Conservation (phyloP, 1,284 basidiomycete genomes). For the Austroboletus novae-zelandiae region DNA sequence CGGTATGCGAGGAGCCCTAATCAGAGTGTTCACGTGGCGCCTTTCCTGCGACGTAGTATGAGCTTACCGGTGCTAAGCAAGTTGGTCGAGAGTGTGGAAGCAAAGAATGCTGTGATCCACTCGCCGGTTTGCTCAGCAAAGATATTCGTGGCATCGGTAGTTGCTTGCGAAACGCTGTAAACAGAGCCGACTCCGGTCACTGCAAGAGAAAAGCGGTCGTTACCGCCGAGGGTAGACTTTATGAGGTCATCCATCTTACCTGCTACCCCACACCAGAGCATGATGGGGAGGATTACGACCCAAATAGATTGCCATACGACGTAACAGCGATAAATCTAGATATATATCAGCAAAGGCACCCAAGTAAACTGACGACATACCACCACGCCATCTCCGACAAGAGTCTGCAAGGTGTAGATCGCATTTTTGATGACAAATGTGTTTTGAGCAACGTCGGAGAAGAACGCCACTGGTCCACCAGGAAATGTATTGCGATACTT, state of each 20-base stretch:
- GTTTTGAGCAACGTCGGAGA: slow-evolving; percentile 13
- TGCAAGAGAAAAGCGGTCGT: neutral
- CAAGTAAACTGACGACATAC: slow-evolving; percentile 7
- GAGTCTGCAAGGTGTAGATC: slow-evolving; percentile 20
- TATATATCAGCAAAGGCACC: neutral
- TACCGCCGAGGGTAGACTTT: too few relatives aligned
- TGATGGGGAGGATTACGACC: slow-evolving; percentile 20
- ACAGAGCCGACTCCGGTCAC: slow-evolving; percentile 7
- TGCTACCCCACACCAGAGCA: slow-evolving; percentile 23
- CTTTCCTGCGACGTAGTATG: too few relatives aligned
- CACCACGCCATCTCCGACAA: slow-evolving; percentile 19
- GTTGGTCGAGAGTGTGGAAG: slow-evolving; percentile 21
- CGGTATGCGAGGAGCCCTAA: slow-evolving; percentile 2
- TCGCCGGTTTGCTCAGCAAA: slow-evolving; percentile 24
- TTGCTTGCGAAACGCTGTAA: slow-evolving; percentile 14
- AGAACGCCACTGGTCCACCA: slow-evolving; percentile 21
- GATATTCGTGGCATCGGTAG: slow-evolving; percentile 18
- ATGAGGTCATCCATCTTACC: neutral
- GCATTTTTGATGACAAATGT: slow-evolving; percentile 24
- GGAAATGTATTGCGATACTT: slow-evolving; percentile 15
- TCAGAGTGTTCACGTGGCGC: too few relatives aligned
- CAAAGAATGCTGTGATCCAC: slow-evolving; percentile 35
- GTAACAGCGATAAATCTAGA: slow-evolving; percentile 31
- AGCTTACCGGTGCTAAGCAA: slow-evolving; percentile 29
- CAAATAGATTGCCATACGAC: slow-evolving; percentile 25